Evolutionary conservation across 805 yeast species (phyloP), one percentile per base, ranked within the genome.

Genomic region (Monosporozyma yasuniensis): DNA sequence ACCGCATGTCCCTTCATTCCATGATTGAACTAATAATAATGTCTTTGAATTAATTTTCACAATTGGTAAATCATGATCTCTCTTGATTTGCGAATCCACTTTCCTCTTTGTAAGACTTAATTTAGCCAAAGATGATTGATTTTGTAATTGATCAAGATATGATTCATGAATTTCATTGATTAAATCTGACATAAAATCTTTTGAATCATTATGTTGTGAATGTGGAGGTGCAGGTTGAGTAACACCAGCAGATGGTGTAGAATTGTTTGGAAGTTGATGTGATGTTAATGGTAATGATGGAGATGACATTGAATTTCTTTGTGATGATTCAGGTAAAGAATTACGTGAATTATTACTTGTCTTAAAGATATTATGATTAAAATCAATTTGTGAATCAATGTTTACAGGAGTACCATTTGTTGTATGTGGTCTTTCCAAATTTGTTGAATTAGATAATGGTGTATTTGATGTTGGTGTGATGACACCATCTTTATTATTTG

Each of bases 1-100:
- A 2, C 68, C 68, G 48, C 62, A 61, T 0, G 64, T 48, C 16
- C 61, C 60, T 47, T 59, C 60, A 28, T 56, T 53, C 69, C 69
- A 65, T 43, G 55, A 53, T 47, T 65, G 67, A 2, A 65, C 60
- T 4, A 61, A 52, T 2, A 65, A 35, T 19, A 64, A 37, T 5
- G 57, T 56, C 6, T 60, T 61, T 30, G 56, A 56, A 46, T 54
- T 61, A 22, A 65, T 55, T 34, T 56, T 54, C 2, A 65, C 48
- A 11, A 64, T 54, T 0, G 69, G 69, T 10, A 59, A 57, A 3
- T 54, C 51, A 12, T 46, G 37, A 44, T 61, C 64, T 49, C 60
- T 55, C 7, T 52, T 49, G 21, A 65, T 57, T 48, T 53, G 55
- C 8, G 67, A 54, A 16, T 57, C 64, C 0, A 66, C 64, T 14